These are phyloP conservation scores for Alternaria consortialis DNA, from an alignment of 2,329 filamentous ascomycete species.

Conservation along the genomic window DNA sequence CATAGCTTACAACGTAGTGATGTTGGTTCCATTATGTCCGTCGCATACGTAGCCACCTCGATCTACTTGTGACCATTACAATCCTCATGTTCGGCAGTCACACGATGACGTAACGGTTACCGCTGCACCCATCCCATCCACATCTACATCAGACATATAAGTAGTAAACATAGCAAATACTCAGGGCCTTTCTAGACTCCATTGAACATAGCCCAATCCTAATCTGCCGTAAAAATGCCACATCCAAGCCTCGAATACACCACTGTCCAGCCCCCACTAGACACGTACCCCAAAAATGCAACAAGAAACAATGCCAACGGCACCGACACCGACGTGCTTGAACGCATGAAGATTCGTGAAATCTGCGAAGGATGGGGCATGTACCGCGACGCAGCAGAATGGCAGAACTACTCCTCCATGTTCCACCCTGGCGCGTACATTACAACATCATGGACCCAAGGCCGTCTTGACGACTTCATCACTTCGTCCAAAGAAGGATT, in stretches of 20 bases:
- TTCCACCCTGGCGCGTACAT: not conserved
- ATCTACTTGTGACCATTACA: not conserved
- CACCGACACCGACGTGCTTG: not conserved
- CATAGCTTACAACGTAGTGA: not conserved
- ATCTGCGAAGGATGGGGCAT: not conserved
- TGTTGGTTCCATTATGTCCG: no score
- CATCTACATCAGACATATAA: not conserved
- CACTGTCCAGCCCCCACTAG: not conserved
- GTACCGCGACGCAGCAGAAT: not conserved
- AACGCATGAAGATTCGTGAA: not conserved
- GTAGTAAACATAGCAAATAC: no score
- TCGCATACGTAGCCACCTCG: not conserved
- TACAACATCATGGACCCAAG: not conserved
- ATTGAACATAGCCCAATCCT: not conserved
- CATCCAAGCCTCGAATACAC: constrained; percentile 1
- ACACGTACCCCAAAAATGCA: not conserved
- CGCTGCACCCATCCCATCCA: not conserved
- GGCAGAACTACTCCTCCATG: not conserved
- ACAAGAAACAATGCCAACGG: not conserved
- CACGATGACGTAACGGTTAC: not conserved
- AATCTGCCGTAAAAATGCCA: not conserved
- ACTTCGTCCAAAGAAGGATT: not conserved
- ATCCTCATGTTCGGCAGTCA: not conserved
- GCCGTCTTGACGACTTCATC: not conserved
- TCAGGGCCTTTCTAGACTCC: rapidly evolving